These are phyloP conservation scores for Coffea canephora DNA, from an alignment of 257 asterid species.

Conservation along the genomic window DNA sequence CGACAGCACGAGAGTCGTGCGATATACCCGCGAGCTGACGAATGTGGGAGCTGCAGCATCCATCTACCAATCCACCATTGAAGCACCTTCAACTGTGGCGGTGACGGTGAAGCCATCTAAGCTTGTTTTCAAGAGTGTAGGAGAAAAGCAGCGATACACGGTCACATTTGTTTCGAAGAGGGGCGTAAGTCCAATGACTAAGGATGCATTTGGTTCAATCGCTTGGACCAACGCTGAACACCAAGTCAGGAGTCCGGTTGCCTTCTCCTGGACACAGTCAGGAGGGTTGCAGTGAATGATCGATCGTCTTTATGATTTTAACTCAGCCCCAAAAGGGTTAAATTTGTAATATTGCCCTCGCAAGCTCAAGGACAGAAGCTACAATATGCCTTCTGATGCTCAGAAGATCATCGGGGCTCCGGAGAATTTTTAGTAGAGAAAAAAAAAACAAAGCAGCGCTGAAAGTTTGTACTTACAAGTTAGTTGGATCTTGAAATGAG, in stretches of 20 bases:
- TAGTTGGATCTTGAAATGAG: no score
- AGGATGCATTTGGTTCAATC: conserved; percentile 59
- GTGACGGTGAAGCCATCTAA: conserved; percentile 57
- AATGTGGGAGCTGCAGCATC: conserved; percentile 73
- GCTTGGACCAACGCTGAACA: conserved; percentile 60
- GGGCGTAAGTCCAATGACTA: conserved; percentile 19
- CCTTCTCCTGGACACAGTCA: conserved; percentile 54
- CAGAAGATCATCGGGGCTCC: background rate
- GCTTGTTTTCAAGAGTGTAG: conserved; percentile 48
- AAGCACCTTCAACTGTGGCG: conserved; percentile 42
- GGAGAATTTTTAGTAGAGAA: background rate
- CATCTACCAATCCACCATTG: conserved; percentile 36
- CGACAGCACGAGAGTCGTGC: conserved; percentile 55
- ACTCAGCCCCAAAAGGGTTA: background rate
- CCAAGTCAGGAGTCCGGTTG: conserved; percentile 69
- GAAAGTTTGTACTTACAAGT: background rate
- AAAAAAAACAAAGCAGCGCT: background rate
- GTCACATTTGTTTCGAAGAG: conserved; percentile 60
- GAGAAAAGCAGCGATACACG: conserved; percentile 48
- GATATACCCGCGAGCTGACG: conserved; percentile 61
- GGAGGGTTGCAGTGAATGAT: conserved; percentile 9
- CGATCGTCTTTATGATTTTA: background rate
- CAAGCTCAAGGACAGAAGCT: background rate
- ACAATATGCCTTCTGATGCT: background rate
- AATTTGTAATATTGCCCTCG: conserved; percentile 4